Base-by-base conservation (phyloP, 805 yeast genomes). In the Hanseniaspora clermontiae region DNA sequence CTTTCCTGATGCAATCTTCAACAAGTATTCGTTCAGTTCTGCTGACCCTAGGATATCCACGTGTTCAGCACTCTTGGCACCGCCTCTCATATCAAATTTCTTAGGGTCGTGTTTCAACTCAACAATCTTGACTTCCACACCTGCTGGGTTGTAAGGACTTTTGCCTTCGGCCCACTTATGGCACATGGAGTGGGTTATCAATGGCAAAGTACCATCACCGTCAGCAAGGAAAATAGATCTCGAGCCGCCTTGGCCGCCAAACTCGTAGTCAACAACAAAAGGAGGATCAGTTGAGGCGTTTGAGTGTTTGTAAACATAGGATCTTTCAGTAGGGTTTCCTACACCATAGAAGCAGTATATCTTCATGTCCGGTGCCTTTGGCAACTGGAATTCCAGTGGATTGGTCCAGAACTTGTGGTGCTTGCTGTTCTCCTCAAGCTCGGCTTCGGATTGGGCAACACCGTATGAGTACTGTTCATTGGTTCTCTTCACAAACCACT, bases 1-100 rank as follows among this genome's bases (percentile, higher is more conserved):
- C 38, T 74, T 68, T 0, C 98, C 98, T 45, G 87, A 74, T 1
- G 90, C 97, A 17, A 93, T 88, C 59, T 78, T 78, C 55, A 91
- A 72, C 12, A 93, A 74, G 64, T 90, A 72, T 65, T 93, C 98
- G 66, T 93, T 93, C 66, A 93, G 73, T 65, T 84, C 95, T 0
- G 97, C 87, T 60, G 95, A 82, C 1, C 98, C 98, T 49, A 93
- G 74, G 49, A 93, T 90, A 66, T 93, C 98, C 32, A 93, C 98
- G 68, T 93, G 98, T 64, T 93, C 98, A 0, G 97, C 97, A 0
- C 97, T 91, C 66, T 85, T 86, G 11, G 96, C 95, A 14, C 98
- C 98, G 29, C 98, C 98, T 61, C 98, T 78, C 37, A 93, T 86
- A 71, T 93, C 98, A 64, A 86, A 89, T 61, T 87, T 73, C 65